Percentiles rank a stretch among this genome's conserved stretches.
Evolutionary conservation across 768 basidiomycete genomes (phyloP).

Genomic region (Hortiboletus campestris): DNA sequence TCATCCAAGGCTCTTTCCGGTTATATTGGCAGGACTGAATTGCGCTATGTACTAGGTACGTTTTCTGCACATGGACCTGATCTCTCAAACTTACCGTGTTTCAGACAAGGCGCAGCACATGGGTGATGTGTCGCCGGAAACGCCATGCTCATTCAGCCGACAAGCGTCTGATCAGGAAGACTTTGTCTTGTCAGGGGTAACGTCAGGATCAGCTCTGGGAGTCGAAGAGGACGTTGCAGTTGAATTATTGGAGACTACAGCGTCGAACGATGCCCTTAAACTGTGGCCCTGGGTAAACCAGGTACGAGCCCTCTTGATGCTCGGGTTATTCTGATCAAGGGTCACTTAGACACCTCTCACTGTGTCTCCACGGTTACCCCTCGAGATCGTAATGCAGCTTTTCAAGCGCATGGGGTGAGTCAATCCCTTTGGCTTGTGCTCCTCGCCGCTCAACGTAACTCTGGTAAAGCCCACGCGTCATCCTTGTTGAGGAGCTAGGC

Average conservation of each 20-base stretch:
- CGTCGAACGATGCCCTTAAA: conserved; percentile 56
- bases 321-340: not conserved
- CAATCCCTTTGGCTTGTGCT: not conserved
- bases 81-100: not conserved
- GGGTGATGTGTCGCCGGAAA: conserved; percentile 59
- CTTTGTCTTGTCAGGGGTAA: conserved; percentile 40
- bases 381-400: conserved; percentile 96
- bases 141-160: conserved; percentile 66
- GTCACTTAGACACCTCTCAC: conserved; percentile 81
- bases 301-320: conserved; percentile 41
- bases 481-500: conserved; percentile 88
- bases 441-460: not conserved
- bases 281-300: conserved; percentile 95
- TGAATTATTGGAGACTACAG: conserved; percentile 61
- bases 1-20: conserved; percentile 66
- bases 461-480: conserved; percentile 80
- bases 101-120: conserved; percentile 72
- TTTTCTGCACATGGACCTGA: not conserved
- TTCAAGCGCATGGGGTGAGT: conserved; percentile 97
- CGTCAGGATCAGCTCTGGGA: conserved; percentile 50
- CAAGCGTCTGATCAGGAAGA: conserved; percentile 53
- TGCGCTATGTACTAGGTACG: conserved; percentile 83
- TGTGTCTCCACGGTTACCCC: conserved; percentile 84
- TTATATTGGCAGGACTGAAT: conserved; percentile 84
- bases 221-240: conserved; percentile 67